Evolutionary conservation across 2,329 filamentous ascomycete genomes (phyloP).

Genomic region (Pseudogymnoascus sp.): DNA sequence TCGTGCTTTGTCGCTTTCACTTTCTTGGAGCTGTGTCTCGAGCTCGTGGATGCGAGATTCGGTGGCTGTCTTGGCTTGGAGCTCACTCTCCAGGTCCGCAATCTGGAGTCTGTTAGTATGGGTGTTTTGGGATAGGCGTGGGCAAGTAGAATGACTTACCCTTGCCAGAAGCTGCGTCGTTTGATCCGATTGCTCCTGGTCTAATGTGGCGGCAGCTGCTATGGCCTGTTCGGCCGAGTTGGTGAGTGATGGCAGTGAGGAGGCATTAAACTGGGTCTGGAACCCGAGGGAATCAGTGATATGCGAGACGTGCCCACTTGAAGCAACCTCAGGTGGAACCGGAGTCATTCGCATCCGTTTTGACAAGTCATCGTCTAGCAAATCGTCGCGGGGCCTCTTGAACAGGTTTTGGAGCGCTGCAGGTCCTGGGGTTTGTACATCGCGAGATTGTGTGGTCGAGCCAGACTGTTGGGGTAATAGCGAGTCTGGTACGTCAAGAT

Average conservation of each 20-base stretch:
- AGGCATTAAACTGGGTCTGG: slow-evolving; percentile 2
- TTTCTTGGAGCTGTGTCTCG: slow-evolving; percentile 23
- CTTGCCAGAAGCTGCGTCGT: slow-evolving; percentile 17
- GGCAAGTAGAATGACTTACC: slow-evolving; percentile 19
- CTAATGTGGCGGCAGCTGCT: neutral
- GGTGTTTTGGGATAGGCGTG: neutral
- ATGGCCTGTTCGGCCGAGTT: slow-evolving; percentile 5
- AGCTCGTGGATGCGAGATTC: slow-evolving; percentile 32
- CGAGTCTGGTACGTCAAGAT: slow-evolving; percentile 7
- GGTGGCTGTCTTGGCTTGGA: neutral
- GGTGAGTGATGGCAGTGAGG: neutral
- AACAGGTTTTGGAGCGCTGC: neutral
- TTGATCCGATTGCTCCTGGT: slow-evolving; percentile 10
- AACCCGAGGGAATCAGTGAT: slow-evolving; percentile 8
- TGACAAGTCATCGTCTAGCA: neutral
- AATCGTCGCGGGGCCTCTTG: slow-evolving; percentile 16
- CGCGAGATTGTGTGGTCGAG: slow-evolving; percentile 16
- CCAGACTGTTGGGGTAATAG: slow-evolving; percentile 6
- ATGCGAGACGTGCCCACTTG: slow-evolving; percentile 8
- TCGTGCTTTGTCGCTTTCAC: slow-evolving; percentile 29
- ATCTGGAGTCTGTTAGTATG: slow-evolving; percentile 26
- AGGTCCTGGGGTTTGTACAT: slow-evolving; percentile 4
- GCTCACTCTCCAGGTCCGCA: slow-evolving; percentile 28
- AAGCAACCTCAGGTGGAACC: neutral
- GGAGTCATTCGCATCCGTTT: slow-evolving; percentile 12